Conservation (phyloP, 257 asterid genomes). For the Knoxia roxburghii region DNA sequence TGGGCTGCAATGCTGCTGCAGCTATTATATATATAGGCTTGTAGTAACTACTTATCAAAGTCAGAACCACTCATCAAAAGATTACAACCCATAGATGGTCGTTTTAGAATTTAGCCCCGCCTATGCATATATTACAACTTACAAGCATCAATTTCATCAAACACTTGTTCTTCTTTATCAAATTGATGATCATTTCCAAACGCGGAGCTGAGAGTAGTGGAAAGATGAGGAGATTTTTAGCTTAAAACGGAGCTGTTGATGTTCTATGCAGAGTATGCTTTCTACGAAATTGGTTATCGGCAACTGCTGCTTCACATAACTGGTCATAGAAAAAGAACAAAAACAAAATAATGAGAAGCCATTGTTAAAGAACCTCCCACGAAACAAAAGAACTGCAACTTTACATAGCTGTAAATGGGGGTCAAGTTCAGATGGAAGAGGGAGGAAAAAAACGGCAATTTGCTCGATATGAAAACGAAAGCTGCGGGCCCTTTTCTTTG, state of each 20-base stretch:
- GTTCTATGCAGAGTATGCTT: constrained; percentile 41
- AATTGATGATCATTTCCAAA: background rate
- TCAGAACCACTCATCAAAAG: constrained; percentile 2
- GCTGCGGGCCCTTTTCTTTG: constrained; percentile 10
- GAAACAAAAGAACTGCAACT: too few relatives aligned
- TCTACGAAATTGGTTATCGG: constrained; percentile 32
- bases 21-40: background rate
- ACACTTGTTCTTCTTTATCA: background rate
- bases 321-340: constrained; percentile 21
- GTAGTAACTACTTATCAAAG: background rate
- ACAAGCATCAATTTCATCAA: background rate
- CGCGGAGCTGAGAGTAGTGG: background rate
- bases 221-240: background rate
- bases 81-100: constrained; percentile 6
- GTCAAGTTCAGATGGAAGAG: background rate
- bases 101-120: background rate
- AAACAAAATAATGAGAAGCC: too few relatives aligned
- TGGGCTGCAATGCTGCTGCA: too few relatives aligned
- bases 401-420: background rate
- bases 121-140: too few relatives aligned
- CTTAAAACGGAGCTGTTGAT: constrained; percentile 57
- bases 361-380: too few relatives aligned
- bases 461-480: constrained; percentile 2
- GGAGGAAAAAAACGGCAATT: background rate
- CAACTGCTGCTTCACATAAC: constrained; percentile 33